Percentiles rank a stretch among this genome's conserved stretches.
These are phyloP conservation scores for Rhazya stricta DNA, from an alignment of 257 asterid species.

Conservation along the genomic window DNA sequence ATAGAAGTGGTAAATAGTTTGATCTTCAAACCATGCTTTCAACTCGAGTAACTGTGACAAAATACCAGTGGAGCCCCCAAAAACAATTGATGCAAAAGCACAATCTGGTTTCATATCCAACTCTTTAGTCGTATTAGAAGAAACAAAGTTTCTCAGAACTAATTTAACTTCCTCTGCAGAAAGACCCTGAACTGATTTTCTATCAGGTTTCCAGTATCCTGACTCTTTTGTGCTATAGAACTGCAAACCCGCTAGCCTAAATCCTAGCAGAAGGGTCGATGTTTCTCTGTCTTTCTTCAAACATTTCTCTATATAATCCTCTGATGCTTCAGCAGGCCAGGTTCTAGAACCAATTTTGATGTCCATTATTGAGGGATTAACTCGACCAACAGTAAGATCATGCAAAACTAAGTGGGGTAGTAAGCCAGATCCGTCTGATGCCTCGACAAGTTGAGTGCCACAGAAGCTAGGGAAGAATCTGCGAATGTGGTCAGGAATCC, in stretches of 20 bases:
- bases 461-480: slow-evolving; percentile 66
- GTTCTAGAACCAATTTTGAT: slow-evolving; percentile 87
- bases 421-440: slow-evolving; percentile 84
- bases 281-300: slow-evolving; percentile 62
- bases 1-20: slow-evolving; percentile 67
- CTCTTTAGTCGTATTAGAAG: slow-evolving; percentile 35
- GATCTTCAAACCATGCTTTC: slow-evolving; percentile 95
- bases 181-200: slow-evolving; percentile 39
- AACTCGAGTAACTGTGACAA: slow-evolving; percentile 70
- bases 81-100: slow-evolving; percentile 69
- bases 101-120: slow-evolving; percentile 53
- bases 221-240: slow-evolving; percentile 35
- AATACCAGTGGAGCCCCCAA: slow-evolving; percentile 77
- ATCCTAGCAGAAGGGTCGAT: slow-evolving; percentile 61
- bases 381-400: slow-evolving; percentile 45
- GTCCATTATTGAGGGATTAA: slow-evolving; percentile 76
- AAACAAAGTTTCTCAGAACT: slow-evolving; percentile 59
- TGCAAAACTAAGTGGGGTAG: slow-evolving; percentile 61
- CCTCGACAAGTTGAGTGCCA: slow-evolving; percentile 80
- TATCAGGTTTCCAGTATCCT: slow-evolving; percentile 66
- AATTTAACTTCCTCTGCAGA: slow-evolving; percentile 47
- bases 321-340: slow-evolving; percentile 66
- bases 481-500: slow-evolving; percentile 55
- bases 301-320: slow-evolving; percentile 60
- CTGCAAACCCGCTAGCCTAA: slow-evolving; percentile 75